Conservation (phyloP, 495 filamentous ascomycete species). For the Barbatosphaeria neglecta region DNA sequence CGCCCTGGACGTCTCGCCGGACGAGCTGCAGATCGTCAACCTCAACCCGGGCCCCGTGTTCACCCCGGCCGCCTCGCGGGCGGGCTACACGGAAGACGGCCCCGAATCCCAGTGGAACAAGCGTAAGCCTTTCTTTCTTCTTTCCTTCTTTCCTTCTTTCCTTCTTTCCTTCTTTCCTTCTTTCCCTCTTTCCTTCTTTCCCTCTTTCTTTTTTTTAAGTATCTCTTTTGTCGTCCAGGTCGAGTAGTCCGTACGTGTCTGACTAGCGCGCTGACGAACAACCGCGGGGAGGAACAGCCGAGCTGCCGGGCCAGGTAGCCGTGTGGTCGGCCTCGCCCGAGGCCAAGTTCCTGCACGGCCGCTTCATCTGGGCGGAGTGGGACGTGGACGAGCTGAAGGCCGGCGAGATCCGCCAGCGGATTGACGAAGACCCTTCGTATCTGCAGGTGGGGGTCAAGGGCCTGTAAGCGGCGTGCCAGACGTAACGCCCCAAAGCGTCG, state of each 20-base stretch:
- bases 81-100: conserved; percentile 6
- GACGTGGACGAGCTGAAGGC: conserved; percentile 35
- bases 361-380: conserved; percentile 34
- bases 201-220: too few relatives aligned
- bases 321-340: conserved; percentile 34
- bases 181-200: too few relatives aligned
- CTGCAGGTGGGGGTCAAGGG: conserved; percentile 15
- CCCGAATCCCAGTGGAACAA: conserved; percentile 15
- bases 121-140: conserved; percentile 15
- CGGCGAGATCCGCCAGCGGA: conserved; percentile 17
- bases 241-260: too few relatives aligned
- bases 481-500: not conserved
- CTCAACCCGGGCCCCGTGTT: conserved; percentile 25
- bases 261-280: too few relatives aligned
- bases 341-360: conserved; percentile 33
- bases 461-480: not conserved
- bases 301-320: conserved; percentile 27
- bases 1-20: conserved; percentile 8
- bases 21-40: conserved; percentile 21
- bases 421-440: conserved; percentile 18
- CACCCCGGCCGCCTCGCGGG: conserved; percentile 9
- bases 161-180: too few relatives aligned
- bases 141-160: too few relatives aligned
- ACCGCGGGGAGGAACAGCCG: conserved; percentile 15
- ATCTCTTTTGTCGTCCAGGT: too few relatives aligned